A percentile compares a stretch with the other conserved stretches of the same genome.
Evolutionary conservation across 2,329 filamentous ascomycete species (phyloP).

Genomic region (Aureobasidium sp.): DNA sequence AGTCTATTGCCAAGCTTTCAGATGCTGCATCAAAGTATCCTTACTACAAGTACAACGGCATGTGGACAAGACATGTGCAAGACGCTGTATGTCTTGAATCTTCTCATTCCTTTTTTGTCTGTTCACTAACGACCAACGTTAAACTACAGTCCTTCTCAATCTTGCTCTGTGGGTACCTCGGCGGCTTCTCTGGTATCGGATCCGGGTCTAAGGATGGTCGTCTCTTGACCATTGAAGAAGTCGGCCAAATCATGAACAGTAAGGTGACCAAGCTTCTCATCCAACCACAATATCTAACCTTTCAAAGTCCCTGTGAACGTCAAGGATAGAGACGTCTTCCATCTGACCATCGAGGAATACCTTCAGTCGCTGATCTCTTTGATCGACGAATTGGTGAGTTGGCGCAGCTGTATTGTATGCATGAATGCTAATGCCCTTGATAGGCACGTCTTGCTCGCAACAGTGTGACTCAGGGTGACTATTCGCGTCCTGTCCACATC

Average conservation of each 20-base stretch:
- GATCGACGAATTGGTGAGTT: conserved; percentile 70
- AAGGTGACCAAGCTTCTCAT: neutral
- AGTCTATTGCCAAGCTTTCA: conserved; percentile 63
- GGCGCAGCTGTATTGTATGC: neutral
- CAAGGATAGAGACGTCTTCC: conserved; percentile 83
- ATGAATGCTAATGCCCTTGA: neutral
- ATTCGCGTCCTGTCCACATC: conserved; percentile 76
- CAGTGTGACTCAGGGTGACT: conserved; percentile 86
- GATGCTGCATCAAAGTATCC: conserved; percentile 74
- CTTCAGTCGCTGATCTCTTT: conserved; percentile 79
- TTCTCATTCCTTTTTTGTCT: neutral
- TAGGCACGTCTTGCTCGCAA: conserved; percentile 83
- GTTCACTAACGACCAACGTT: neutral
- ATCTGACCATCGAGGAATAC: conserved; percentile 96
- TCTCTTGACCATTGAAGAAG: conserved; percentile 80
- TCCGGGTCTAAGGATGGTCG: conserved; percentile 42
- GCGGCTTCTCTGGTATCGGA: conserved; percentile 48
- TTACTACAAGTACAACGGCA: conserved; percentile 95
- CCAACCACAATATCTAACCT: neutral
- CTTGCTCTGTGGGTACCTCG: conserved; percentile 67
- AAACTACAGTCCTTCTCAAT: conserved; percentile 47
- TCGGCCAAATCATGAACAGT: conserved; percentile 72
- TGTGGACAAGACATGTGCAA: conserved; percentile 81
- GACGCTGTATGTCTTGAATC: conserved; percentile 54
- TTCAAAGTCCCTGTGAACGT: conserved; percentile 76